Evolutionary conservation across 2,329 filamentous ascomycete genomes (phyloP), one percentile per base, ranked within the genome.

Genomic region (Biscogniauxia mediterranea): DNA sequence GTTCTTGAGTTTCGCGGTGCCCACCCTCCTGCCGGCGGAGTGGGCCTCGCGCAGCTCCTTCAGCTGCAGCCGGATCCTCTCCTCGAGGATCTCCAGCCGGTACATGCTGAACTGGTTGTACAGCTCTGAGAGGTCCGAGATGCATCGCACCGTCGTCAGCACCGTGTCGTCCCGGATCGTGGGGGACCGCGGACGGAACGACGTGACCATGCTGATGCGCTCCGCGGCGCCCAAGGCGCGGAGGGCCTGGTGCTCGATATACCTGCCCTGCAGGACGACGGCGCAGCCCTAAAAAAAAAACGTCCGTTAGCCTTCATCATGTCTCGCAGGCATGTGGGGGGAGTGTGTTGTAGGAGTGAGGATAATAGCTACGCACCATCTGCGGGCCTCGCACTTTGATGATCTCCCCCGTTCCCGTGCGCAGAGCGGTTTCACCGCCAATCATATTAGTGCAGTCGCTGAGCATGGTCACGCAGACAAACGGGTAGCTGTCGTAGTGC

Each of bases 381-480:
- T 82, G 78, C 4, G 85, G 85, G 13, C 85, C 85, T 57, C 85
- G 79, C 53, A 87, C 81, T 71, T 86, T 86, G 62, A 85, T 72
- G 17, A 86, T 77, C 1, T 83, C 78, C 2, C 84, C 84, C 23
- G 77, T 77, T 1, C 77, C 81, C 1, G 78, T 85, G 46, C 80
- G 78, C n/a, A 89, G 71, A 1, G 83, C 85, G 0, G 86, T 89
- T 73, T 89, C 87, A 3, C 87, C 86, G 9, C 87, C 87, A 13
- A 86, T 75, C 86, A 89, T 89, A 46, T 78, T 76, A 0, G 79
- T 80, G 64, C 85, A 87, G 68, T 89, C 85, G 42, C 83, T 86
- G 26, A 89, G 79, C 85, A 89, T 89, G 7, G 82, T 79, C n/a
- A 89, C 86, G 65, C 85, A 89, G n/a, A 89, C 86, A 69, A 89